These are phyloP conservation scores for Rutidosis leptorrhynchoides DNA, from an alignment of 129 eudicot species.

Conservation along the genomic window DNA sequence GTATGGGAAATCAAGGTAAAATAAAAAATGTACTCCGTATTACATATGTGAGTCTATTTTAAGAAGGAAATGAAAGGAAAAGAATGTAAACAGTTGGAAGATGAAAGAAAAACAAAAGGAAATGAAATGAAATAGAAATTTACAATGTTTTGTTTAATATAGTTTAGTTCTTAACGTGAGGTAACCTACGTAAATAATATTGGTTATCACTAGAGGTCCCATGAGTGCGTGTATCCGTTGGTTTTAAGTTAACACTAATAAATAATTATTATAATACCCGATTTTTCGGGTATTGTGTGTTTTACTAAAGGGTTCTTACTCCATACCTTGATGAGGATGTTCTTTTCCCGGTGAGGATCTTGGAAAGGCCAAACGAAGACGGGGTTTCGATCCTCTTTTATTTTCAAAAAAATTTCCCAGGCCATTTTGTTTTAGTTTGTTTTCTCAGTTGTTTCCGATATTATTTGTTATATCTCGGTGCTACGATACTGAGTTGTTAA, in stretches of 20 bases:
- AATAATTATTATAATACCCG: constrained; percentile 9
- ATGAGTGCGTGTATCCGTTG: neutral
- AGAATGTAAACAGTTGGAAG: no score
- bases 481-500: constrained; percentile 26
- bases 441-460: constrained; percentile 5
- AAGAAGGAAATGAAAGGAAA: no score
- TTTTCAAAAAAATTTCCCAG: constrained; percentile 80
- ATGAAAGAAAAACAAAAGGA: no score
- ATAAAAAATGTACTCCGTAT: no score
- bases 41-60: no score
- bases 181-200: neutral
- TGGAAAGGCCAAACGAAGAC: constrained; percentile 75
- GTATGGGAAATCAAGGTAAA: no score
- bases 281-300: constrained; percentile 4
- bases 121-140: neutral
- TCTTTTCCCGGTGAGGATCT: constrained; percentile 54
- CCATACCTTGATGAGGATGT: constrained; percentile 90
- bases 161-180: neutral
- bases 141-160: neutral
- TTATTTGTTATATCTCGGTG: neutral
- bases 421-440: constrained; percentile 41
- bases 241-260: constrained; percentile 4
- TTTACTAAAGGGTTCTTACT: constrained; percentile 63
- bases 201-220: neutral
- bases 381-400: constrained; percentile 88